phyloP scores from a whole-genome alignment of 179 eudicot genomes.

The Spergularia azorica region DNA sequence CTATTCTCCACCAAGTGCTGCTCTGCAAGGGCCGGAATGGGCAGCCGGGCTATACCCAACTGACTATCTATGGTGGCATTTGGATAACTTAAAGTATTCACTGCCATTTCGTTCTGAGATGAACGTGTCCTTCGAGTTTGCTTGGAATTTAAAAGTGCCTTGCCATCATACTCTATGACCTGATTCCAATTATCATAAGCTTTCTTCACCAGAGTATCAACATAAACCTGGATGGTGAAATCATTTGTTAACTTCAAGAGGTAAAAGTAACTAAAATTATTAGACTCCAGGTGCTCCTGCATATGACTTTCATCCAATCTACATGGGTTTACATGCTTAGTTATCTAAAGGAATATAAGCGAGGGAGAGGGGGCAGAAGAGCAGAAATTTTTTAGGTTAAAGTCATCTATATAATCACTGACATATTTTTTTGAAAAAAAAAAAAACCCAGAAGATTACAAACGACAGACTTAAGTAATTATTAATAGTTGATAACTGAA shows the following conservation, averaged over 20 bases:
- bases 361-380: too few relatives aligned
- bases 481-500: too few relatives aligned
- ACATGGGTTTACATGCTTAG: too few relatives aligned
- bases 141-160: constrained; percentile 66
- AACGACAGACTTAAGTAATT: too few relatives aligned
- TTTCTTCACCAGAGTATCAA: constrained; percentile 82
- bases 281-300: not conserved
- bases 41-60: constrained; percentile 44
- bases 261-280: not conserved
- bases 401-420: too few relatives aligned
- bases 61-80: constrained; percentile 48
- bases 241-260: not conserved
- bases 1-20: constrained; percentile 49
- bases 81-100: constrained; percentile 48
- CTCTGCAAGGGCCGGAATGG: constrained; percentile 49
- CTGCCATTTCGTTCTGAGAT: constrained; percentile 47
- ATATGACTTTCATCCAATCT: too few relatives aligned
- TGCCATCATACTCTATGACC: constrained; percentile 93
- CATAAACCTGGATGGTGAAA: constrained; percentile 55
- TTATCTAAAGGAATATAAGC: too few relatives aligned
- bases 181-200: constrained; percentile 96
- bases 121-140: constrained; percentile 53
- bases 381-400: too few relatives aligned
- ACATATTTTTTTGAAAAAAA: too few relatives aligned
- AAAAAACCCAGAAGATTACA: too few relatives aligned